phyloP scores from a whole-genome alignment of 306 rosid species.

The Prunus fruticosa region DNA sequence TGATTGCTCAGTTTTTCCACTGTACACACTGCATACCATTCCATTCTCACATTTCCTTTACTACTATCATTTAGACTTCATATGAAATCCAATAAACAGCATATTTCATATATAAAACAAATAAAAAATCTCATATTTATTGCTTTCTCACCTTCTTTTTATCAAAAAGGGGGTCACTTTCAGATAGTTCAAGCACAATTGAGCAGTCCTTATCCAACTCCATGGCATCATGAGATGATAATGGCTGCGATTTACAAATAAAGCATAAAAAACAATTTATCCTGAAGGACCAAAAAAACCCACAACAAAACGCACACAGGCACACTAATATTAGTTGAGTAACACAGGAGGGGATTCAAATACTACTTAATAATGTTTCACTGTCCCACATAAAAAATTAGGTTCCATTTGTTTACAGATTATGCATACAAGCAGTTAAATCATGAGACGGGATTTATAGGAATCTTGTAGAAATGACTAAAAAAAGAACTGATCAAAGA shows the following conservation, averaged over 20 bases:
- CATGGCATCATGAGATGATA: conserved; percentile 22
- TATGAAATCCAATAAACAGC: conserved; percentile 1
- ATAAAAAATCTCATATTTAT: not conserved
- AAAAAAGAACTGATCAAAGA: too few relatives aligned
- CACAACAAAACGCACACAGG: too few relatives aligned
- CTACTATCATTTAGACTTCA: conserved; percentile 1
- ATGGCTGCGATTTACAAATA: conserved; percentile 37
- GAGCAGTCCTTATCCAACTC: conserved; percentile 38
- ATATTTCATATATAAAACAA: not conserved
- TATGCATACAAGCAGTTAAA: too few relatives aligned
- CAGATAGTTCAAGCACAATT: conserved; percentile 58
- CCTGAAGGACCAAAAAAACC: too few relatives aligned
- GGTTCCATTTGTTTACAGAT: too few relatives aligned
- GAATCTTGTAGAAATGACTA: too few relatives aligned
- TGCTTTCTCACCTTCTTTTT: conserved; percentile 57
- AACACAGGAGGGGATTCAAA: too few relatives aligned
- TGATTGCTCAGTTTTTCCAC: not conserved
- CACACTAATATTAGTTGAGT: too few relatives aligned
- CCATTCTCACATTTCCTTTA: conserved; percentile 12
- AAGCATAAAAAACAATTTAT: not conserved
- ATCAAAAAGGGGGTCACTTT: conserved; percentile 50
- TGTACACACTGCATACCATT: not conserved
- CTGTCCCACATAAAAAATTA: too few relatives aligned
- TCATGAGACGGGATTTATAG: too few relatives aligned
- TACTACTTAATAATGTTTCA: too few relatives aligned